These are phyloP conservation scores for Penicillium sp. DNA, from an alignment of 2,329 filamentous ascomycete species.

Conservation along the genomic window DNA sequence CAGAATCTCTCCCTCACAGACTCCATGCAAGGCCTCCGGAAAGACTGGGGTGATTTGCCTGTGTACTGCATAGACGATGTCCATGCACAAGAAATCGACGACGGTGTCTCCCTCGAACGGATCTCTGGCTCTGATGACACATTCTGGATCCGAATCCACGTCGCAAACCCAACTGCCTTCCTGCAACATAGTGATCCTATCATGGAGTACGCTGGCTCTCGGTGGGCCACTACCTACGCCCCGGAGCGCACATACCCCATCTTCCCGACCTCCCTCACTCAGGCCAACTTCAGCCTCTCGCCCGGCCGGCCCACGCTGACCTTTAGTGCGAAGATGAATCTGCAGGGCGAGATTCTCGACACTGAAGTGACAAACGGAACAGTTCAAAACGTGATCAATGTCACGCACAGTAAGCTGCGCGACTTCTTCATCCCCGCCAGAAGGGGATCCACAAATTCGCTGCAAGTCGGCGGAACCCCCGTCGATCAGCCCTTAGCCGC, in stretches of 20 bases:
- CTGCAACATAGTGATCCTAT: slow-evolving; percentile 52
- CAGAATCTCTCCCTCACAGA: slow-evolving; percentile 45
- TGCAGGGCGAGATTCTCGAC: slow-evolving; percentile 53
- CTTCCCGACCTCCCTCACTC: slow-evolving; percentile 51
- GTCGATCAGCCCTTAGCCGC: slow-evolving; percentile 14
- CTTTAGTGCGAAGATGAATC: slow-evolving; percentile 57
- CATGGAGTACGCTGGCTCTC: slow-evolving; percentile 55
- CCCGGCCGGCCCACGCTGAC: slow-evolving; percentile 58
- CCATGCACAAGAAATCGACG: slow-evolving; percentile 59
- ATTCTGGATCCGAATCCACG: slow-evolving; percentile 62
- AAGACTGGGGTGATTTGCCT: slow-evolving; percentile 56
- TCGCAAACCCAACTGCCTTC: slow-evolving; percentile 65
- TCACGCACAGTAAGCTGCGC: slow-evolving; percentile 49
- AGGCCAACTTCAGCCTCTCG: slow-evolving; percentile 55
- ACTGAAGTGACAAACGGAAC: slow-evolving; percentile 54
- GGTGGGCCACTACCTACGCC: slow-evolving; percentile 53
- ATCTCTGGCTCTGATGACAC: slow-evolving; percentile 44
- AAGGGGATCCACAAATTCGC: slow-evolving; percentile 14
- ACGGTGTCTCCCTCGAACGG: slow-evolving; percentile 59
- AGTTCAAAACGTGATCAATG: slow-evolving; percentile 53
- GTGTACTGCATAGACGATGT: slow-evolving; percentile 61
- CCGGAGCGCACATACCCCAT: slow-evolving; percentile 58
- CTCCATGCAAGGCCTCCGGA: slow-evolving; percentile 55
- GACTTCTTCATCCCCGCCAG: slow-evolving; percentile 36
- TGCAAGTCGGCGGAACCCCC: slow-evolving; percentile 34